Conservation (phyloP, 1,284 basidiomycete genomes). For the Cryptococcus sp. region DNA sequence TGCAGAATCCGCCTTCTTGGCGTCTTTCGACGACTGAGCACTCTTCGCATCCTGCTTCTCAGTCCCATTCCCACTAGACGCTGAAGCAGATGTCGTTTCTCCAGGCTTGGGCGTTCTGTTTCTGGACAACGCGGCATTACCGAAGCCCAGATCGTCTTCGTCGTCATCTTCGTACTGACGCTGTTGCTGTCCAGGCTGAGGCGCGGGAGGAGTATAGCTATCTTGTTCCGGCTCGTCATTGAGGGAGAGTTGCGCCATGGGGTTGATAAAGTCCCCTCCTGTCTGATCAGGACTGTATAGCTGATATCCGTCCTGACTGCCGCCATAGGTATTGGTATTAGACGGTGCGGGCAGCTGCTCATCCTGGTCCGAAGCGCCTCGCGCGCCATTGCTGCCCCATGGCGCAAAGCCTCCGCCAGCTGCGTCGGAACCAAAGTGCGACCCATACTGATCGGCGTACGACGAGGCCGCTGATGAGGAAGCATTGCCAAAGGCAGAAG, state of each 20-base stretch:
- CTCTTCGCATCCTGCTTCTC: slow-evolving; percentile 22
- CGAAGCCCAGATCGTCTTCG: slow-evolving; percentile 86
- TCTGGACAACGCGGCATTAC: slow-evolving; percentile 63
- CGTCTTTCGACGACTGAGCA: slow-evolving; percentile 4
- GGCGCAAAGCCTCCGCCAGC: slow-evolving; percentile 6
- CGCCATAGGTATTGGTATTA: neutral
- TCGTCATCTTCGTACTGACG: slow-evolving; percentile 62
- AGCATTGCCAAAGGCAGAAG: slow-evolving; percentile 6
- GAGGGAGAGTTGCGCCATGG: slow-evolving; percentile 66
- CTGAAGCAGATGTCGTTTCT: slow-evolving; percentile 13
- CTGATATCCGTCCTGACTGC: neutral
- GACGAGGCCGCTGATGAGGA: slow-evolving; percentile 11
- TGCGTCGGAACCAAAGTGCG: slow-evolving; percentile 2
- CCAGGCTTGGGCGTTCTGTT: slow-evolving; percentile 49
- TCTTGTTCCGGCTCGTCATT: slow-evolving; percentile 15
- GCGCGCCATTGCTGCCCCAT: slow-evolving; percentile 4
- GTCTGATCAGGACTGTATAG: too few species aligned
- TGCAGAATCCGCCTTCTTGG: slow-evolving; percentile 18
- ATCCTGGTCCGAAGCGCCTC: neutral
- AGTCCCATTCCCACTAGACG: neutral
- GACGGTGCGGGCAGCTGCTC: too few species aligned
- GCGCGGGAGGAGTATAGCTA: too few species aligned
- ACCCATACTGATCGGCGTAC: slow-evolving; percentile 15
- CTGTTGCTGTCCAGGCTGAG: slow-evolving; percentile 32
- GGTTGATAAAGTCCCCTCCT: slow-evolving; percentile 73